Conservation (phyloP, 306 rosid species). For the Rosa lucieae region DNA sequence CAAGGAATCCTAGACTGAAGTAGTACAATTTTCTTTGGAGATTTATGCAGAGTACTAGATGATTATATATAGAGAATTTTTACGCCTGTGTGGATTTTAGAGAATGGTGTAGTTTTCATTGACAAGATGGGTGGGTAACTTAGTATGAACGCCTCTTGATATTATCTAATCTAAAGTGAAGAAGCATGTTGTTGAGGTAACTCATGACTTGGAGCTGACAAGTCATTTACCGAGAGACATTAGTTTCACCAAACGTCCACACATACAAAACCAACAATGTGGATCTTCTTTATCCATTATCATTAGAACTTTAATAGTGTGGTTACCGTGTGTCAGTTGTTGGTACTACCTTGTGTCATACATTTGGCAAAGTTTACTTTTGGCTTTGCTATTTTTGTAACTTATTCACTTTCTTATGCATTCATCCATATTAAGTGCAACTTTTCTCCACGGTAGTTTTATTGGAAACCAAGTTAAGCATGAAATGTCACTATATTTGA, state of each 20-base stretch:
- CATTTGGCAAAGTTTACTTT: not conserved
- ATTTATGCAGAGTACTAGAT: not conserved
- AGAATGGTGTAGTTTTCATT: not conserved
- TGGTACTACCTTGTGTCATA: not conserved
- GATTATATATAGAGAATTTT: not conserved
- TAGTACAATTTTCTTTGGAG: not conserved
- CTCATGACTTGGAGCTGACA: no score
- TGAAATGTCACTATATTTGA: no score
- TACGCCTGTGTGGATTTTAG: not conserved
- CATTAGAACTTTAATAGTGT: not conserved
- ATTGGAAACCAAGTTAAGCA: no score
- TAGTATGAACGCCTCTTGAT: not conserved
- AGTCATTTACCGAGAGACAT: not conserved
- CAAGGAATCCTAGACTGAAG: not conserved
- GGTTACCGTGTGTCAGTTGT: not conserved
- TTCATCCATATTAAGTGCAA: no score
- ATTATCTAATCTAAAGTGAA: not conserved
- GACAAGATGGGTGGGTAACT: not conserved
- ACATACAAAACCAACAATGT: not conserved
- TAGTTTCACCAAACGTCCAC: not conserved
- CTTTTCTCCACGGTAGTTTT: no score
- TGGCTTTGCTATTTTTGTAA: no score
- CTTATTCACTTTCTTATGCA: no score
- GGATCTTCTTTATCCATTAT: not conserved
- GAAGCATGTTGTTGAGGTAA: not conserved